These are phyloP conservation scores for Mycena vitilis DNA, from an alignment of 768 basidiomycete genomes.

Conservation along the genomic window DNA sequence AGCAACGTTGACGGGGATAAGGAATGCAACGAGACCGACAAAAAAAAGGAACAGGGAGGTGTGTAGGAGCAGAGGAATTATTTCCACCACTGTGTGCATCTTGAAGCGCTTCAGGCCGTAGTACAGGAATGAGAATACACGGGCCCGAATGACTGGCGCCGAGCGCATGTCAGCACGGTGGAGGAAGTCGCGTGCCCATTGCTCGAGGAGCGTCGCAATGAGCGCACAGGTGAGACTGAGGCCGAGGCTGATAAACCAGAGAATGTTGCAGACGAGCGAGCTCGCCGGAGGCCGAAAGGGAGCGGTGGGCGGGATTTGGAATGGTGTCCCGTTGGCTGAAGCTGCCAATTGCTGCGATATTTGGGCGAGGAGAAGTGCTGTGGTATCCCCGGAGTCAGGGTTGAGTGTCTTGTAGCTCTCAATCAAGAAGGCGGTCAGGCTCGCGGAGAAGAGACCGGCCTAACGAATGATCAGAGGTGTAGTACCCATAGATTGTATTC, in stretches of 20 bases:
- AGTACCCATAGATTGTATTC: no score
- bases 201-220: constrained; percentile 1
- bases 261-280: not conserved
- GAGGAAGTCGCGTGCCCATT: constrained; percentile 1
- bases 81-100: not conserved
- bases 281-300: no score
- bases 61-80: not conserved
- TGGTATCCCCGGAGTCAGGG: no score
- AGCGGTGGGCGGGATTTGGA: no score
- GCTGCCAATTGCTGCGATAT: no score
- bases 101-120: constrained; percentile 4
- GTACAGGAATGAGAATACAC: not conserved
- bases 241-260: constrained; percentile 4
- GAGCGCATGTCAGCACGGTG: not conserved
- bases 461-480: not conserved
- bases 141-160: not conserved
- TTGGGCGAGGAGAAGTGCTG: no score
- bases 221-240: constrained; percentile 3
- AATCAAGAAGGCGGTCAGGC: no score
- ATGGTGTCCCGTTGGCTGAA: no score
- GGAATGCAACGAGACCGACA: constrained; percentile 1
- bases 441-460: no score
- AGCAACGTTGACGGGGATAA: not conserved
- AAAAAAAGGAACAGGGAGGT: not conserved
- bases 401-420: no score